Evolutionary conservation across 305 asterid species (phyloP), one percentile per base, ranked within the genome.

Genomic region (Rubia balearica): DNA sequence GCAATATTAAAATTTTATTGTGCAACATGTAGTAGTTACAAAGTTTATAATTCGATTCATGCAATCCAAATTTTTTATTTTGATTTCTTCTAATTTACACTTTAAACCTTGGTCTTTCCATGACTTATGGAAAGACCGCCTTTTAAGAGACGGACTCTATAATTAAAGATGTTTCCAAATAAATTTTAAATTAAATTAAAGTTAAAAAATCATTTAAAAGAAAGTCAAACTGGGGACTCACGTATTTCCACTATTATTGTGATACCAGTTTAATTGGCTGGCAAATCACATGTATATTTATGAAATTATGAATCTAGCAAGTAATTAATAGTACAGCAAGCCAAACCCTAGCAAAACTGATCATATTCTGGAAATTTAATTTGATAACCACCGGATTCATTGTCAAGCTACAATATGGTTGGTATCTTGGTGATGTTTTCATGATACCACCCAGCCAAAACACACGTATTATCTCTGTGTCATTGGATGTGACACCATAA

Each of bases 321-420:
- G 7, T 49, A 49, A 56, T 59, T 59, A 19, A 55, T 55, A 55
- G n/a, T 49, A 49, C 57, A 49, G 21, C 57, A 49, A 17, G 57
- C 57, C 57, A 49, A 49, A 49, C 57, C 57, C 57, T 49, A 49
- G 57, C 21, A 49, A 49, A 49, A 49, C 57, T 49, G 55, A 48
- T 48, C 55, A 48, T 48, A 48, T 48, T 48, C 55, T 48, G 55
- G 57, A 6, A 49, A 16, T 14, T 49, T 49, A 49, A 49, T 49
- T 14, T 14, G 57, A 49, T 49, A 49, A 49, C 57, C 19, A 49
- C 57, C 57, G 5, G 8, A 14, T 16, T 49, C 9, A 49, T 49
- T 16, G 17, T 3, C 57, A 49, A n/a, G 57, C 57, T 21, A 49
- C 57, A 17, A 49, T 49, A 49, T 16, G 21, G 57, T 49, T 14